Evolutionary conservation across 2,329 filamentous ascomycete species (phyloP).

Genomic region (Exserohilum rostratum): DNA sequence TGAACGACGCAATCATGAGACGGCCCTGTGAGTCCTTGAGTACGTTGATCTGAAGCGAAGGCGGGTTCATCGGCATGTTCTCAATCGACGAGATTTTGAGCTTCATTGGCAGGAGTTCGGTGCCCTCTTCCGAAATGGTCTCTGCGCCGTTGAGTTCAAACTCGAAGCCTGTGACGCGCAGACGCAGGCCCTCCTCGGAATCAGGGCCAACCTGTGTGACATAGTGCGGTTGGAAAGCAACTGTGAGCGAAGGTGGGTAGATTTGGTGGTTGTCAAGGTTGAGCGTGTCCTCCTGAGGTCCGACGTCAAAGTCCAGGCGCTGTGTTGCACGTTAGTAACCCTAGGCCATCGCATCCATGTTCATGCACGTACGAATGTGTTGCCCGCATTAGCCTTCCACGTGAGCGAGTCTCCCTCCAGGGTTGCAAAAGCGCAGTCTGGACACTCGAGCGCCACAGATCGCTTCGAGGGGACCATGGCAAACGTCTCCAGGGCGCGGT

Average conservation of each 20-base stretch:
- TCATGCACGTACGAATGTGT: conserved; percentile 40
- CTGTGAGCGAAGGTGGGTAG: conserved; percentile 46
- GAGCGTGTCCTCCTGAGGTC: conserved; percentile 37
- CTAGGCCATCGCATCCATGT: background rate
- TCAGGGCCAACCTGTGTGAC: conserved; percentile 43
- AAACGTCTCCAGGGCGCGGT: conserved; percentile 38
- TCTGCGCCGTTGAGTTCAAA: conserved; percentile 45
- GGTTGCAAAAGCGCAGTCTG: conserved; percentile 40
- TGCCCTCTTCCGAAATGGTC: conserved; percentile 44
- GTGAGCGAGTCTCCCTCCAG: conserved; percentile 26
- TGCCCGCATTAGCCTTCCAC: conserved; percentile 42
- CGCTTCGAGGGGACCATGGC: conserved; percentile 43
- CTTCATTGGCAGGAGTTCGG: conserved; percentile 48
- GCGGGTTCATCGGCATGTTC: conserved; percentile 36
- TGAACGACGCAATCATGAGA: conserved; percentile 48
- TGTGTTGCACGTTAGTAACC: conserved; percentile 30
- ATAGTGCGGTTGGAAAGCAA: conserved; percentile 38
- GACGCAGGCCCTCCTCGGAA: conserved; percentile 33
- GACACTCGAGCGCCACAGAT: conserved; percentile 42
- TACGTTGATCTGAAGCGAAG: conserved; percentile 45
- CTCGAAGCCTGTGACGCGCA: conserved; percentile 45
- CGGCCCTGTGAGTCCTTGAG: conserved; percentile 46
- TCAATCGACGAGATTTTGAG: conserved; percentile 46
- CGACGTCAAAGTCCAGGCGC: conserved; percentile 48
- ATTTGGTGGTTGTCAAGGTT: conserved; percentile 46